Base-by-base conservation (phyloP, 208 protist species). In the Crithidia bombi region DNA sequence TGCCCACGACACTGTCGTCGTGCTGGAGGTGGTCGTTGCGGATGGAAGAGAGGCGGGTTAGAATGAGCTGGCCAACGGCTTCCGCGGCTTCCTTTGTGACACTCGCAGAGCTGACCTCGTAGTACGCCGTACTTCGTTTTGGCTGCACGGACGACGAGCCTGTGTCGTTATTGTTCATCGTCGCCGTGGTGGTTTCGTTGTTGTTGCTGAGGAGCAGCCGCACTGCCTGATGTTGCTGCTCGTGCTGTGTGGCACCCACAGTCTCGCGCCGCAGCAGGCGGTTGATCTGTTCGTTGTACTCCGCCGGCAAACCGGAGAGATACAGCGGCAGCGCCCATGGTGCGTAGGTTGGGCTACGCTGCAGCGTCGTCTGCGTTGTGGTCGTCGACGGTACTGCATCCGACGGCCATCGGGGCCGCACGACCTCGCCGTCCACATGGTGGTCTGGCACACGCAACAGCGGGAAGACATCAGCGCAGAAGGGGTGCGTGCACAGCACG, bases 401-500 rank as follows among this genome's bases (percentile, higher is more conserved):
- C 12, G 30, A 14, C 33, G 61, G 46, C 61, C 61, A 66, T 35
- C 17, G n/a, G 11, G 23, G 23, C 0, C 46, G 61, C 33, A 66
- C 46, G 0, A 6, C 21, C 33, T 35, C 43, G 32, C 35, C 21
- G 11, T 33, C 65, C 5, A 21, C 28, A n/a, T 23, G 7, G 15
- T 23, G 23, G 19, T 33, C 58, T 6, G 67, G 75, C 46, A 69
- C 59, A 3, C 55, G 63, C 32, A 75, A 39, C 14, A 75, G 52
- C 1, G 83, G 83, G 44, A 88, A 82, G 23, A 91, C 56, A 38
- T 83, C 77, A 25, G 75, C 67, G 52, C 80, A 85, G 21, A 79
- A 72, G 5, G 83, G 66, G 65, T 75, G 82, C 3, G 89, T 90
- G 65, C 79, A 90, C 9, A 94, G 65, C 25, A 88, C 66, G 74